Percentiles rank a stretch among this genome's conserved stretches.
phyloP scores from a whole-genome alignment of 805 yeast species.

The Candida xyloterini region DNA sequence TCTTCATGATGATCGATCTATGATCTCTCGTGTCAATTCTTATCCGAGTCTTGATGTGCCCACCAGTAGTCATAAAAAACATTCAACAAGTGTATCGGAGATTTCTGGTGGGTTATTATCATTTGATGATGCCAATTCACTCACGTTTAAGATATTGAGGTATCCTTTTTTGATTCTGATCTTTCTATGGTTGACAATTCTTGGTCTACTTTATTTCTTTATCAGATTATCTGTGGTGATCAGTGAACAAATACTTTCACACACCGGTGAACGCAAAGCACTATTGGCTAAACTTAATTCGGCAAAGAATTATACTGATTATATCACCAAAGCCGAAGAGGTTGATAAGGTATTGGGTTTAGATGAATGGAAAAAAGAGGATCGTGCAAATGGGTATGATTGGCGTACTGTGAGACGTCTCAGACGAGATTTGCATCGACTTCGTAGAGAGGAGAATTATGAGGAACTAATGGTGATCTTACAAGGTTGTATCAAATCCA shows the following conservation, averaged over 20 bases:
- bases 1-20: slow-evolving; percentile 5
- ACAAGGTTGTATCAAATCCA: slow-evolving; percentile 65
- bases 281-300: slow-evolving; percentile 48
- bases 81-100: background rate
- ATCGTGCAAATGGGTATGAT: slow-evolving; percentile 65
- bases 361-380: slow-evolving; percentile 62
- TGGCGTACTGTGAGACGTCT: slow-evolving; percentile 55
- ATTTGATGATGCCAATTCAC: slow-evolving; percentile 21
- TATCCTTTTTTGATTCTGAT: slow-evolving; percentile 63
- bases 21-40: slow-evolving; percentile 14
- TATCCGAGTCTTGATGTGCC: slow-evolving; percentile 12
- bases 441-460: slow-evolving; percentile 32
- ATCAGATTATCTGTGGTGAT: slow-evolving; percentile 61
- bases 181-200: slow-evolving; percentile 49
- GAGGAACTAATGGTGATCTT: slow-evolving; percentile 53
- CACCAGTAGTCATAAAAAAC: slow-evolving; percentile 13
- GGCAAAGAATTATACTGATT: slow-evolving; percentile 55
- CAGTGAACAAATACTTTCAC: slow-evolving; percentile 56
- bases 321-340: slow-evolving; percentile 55
- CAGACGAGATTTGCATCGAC: slow-evolving; percentile 37
- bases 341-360: slow-evolving; percentile 57
- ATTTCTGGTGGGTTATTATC: background rate
- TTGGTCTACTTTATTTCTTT: slow-evolving; percentile 47
- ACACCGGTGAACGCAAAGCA: slow-evolving; percentile 55
- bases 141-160: slow-evolving; percentile 48